Base-by-base conservation (phyloP, 2,329 filamentous ascomycete genomes). In the Arthroderma uncinatum region DNA sequence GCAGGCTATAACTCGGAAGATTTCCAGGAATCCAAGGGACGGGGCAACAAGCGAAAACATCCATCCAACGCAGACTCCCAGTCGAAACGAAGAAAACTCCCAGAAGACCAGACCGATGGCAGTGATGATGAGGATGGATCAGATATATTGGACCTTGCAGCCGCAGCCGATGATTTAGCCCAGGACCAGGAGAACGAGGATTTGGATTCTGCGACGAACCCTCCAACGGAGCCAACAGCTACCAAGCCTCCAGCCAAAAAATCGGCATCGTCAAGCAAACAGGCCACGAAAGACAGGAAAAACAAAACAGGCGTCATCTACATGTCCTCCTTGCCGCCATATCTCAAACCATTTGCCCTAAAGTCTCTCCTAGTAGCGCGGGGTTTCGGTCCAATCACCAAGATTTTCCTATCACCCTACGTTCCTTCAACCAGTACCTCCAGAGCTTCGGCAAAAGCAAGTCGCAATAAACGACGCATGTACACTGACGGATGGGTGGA, bases 401-500 rank as follows among this genome's bases (percentile, higher is more conserved):
- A 70, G 39, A 64, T 74, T n/a, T 76, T 76, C 61, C 64, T 76
- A 1, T 67, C 73, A 0, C 74, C 74, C 0, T 67, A 65, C 21
- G 66, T 71, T 9, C 65, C 65, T 36, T 63, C 63, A 48, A 61
- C 60, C 12, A 23, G 50, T 23, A 21, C 23, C 28, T 54, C 52
- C 16, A 58, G 57, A 1, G 57, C 62, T 12, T 53, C 63, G 19
- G 62, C 52, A 56, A 60, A 9, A 58, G 62, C 12, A 57, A 55
- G 57, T 36, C 63, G 62, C 36, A 74, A 73, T 58, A 74, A 73
- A 60, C 68, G 73, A 56, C 64, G 65, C 37, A 69, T 67, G 2
- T 76, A 75, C 61, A 66, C 70, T 2, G 74, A 76, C 60, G 74
- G 74, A 4, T 76, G 74, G 74, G 68, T 76, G 10, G 74, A 76